A percentile compares a stretch with the other conserved stretches of the same genome.
Conservation (phyloP, 1,139 yeast genomes). For the Arxiozyma slooffiae region DNA sequence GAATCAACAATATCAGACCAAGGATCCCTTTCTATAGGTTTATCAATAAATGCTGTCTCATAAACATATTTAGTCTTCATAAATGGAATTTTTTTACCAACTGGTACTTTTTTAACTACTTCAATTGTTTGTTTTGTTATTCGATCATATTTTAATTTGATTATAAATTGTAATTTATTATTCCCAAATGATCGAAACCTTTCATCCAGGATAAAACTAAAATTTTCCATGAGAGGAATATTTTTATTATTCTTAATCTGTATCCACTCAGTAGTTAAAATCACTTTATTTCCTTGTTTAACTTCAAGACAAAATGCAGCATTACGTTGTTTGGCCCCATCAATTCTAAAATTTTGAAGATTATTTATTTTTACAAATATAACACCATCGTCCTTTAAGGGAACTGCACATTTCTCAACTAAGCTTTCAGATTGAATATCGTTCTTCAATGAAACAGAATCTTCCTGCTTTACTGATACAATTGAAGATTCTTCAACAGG, state of each 20-base stretch:
- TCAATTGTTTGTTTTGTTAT: constrained; percentile 46
- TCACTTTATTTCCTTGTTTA: constrained; percentile 82
- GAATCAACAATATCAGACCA: constrained; percentile 51
- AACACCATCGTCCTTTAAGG: constrained; percentile 42
- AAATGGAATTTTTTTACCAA: constrained; percentile 23
- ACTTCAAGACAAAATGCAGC: constrained; percentile 62
- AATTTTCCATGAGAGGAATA: constrained; percentile 60
- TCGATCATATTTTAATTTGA: constrained; percentile 51
- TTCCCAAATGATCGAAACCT: constrained; percentile 4
- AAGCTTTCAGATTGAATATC: background rate
- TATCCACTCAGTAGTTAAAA: constrained; percentile 55
- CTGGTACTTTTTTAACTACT: constrained; percentile 44
- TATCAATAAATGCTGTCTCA: constrained; percentile 44
- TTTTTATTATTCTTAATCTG: constrained; percentile 34
- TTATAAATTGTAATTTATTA: constrained; percentile 55
- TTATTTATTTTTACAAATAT: constrained; percentile 59
- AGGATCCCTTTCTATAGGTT: constrained; percentile 40
- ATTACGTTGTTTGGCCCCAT: constrained; percentile 44
- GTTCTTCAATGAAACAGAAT: background rate
- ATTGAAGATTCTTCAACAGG: background rate
- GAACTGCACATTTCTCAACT: background rate
- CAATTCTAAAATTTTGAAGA: constrained; percentile 47
- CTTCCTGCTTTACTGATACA: background rate
- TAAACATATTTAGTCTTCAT: constrained; percentile 33
- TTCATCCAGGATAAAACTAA: constrained; percentile 51